Evolutionary conservation across 2,329 filamentous ascomycete genomes (phyloP).

Genomic region (Ophiobolus disseminans): DNA sequence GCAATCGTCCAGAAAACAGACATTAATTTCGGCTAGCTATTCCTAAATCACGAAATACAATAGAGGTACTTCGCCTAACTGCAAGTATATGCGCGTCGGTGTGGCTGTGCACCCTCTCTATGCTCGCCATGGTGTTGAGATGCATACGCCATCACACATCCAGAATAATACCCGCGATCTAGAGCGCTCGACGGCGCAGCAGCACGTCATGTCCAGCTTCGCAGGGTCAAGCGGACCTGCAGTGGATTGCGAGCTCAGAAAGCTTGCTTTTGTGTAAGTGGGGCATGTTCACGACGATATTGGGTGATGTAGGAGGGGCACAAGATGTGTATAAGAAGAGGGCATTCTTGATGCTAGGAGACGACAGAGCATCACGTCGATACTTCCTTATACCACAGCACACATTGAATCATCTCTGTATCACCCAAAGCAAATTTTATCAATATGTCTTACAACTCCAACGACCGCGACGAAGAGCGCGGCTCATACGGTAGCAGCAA

Average conservation of each 20-base stretch:
- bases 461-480: slow-evolving; percentile 1
- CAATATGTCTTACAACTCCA: slow-evolving; percentile 8
- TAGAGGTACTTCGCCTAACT: too few relatives aligned
- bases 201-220: slow-evolving; percentile 5
- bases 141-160: background rate
- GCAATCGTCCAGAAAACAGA: background rate
- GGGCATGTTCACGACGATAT: background rate
- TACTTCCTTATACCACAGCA: too few relatives aligned
- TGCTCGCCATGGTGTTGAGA: background rate
- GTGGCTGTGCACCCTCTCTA: background rate
- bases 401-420: background rate
- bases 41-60: too few relatives aligned
- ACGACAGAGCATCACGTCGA: background rate
- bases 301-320: background rate
- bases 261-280: slow-evolving; percentile 6
- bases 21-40: background rate
- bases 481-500: slow-evolving; percentile 9
- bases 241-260: background rate
- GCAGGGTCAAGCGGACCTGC: slow-evolving; percentile 2
- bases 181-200: slow-evolving; percentile 1
- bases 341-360: background rate
- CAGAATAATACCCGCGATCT: background rate
- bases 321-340: slow-evolving; percentile 2
- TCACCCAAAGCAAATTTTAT: background rate
- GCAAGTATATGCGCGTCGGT: background rate